phyloP scores from a whole-genome alignment of 305 asterid genomes.

The Euphrasia arctica region DNA sequence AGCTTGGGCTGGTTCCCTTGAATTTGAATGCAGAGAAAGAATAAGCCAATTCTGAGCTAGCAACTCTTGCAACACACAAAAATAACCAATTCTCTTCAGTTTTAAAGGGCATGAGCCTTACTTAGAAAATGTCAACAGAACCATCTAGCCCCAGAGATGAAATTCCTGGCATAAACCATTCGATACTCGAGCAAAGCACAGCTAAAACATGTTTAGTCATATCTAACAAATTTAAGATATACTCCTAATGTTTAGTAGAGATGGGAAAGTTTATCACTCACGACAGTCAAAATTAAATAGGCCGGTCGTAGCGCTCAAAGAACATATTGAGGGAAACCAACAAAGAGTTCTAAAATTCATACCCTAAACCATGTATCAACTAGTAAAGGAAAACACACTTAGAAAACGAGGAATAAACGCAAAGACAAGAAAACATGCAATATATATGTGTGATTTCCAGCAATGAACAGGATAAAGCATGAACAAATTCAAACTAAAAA shows the following conservation, averaged over 20 bases:
- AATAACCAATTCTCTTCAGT: conserved; percentile 20
- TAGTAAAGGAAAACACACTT: neutral
- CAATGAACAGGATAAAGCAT: neutral
- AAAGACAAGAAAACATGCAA: neutral
- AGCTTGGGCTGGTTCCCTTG: conserved; percentile 1
- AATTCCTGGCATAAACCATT: conserved; percentile 10
- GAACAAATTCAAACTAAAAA: neutral
- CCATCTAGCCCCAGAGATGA: conserved; percentile 5
- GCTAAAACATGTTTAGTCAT: conserved; percentile 6
- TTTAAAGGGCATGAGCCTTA: conserved; percentile 20
- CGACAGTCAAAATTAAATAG: neutral
- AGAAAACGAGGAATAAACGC: neutral
- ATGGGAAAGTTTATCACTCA: neutral
- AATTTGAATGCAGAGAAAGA: conserved; percentile 4
- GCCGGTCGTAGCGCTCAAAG: neutral
- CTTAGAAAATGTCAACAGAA: conserved; percentile 14
- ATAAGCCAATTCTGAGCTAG: conserved; percentile 25
- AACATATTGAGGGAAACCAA: neutral
- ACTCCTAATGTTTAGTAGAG: neutral
- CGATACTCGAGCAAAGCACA: conserved; percentile 16
- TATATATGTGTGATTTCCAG: neutral
- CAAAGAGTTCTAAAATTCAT: neutral
- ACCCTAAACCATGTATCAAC: neutral
- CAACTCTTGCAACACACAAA: conserved; percentile 11
- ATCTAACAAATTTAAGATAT: neutral